Evolutionary conservation across 768 basidiomycete genomes (phyloP).

Genomic region (Amanita inopinata): DNA sequence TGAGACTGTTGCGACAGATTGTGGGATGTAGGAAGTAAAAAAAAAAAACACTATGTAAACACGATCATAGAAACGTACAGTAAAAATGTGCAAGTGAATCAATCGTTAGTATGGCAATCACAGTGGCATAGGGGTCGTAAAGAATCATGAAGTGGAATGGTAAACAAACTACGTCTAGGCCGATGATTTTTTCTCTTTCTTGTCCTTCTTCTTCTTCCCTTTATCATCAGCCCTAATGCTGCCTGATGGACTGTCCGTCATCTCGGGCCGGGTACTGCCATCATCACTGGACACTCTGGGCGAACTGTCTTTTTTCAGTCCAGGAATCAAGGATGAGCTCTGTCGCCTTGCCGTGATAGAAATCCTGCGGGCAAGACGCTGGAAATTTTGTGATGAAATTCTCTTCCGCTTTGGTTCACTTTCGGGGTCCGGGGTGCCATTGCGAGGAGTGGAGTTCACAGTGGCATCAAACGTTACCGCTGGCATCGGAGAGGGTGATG

Average conservation of each 20-base stretch:
- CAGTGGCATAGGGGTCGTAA: constrained; percentile 20
- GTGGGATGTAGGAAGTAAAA: too few species aligned
- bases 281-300: constrained; percentile 40
- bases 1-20: too few species aligned
- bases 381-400: constrained; percentile 81
- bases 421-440: constrained; percentile 64
- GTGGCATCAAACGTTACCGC: constrained; percentile 62
- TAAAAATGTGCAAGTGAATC: too few species aligned
- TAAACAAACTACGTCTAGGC: background rate
- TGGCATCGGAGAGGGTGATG: constrained; percentile 16
- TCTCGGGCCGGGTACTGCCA: constrained; percentile 28
- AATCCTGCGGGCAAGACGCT: constrained; percentile 65
- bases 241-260: constrained; percentile 45
- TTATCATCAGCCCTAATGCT: constrained; percentile 48
- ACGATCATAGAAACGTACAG: constrained; percentile 2
- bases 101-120: constrained; percentile 15
- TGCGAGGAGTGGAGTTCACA: constrained; percentile 51
- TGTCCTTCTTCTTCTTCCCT: constrained; percentile 50
- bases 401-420: constrained; percentile 72
- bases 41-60: too few species aligned
- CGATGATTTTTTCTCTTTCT: constrained; percentile 46
- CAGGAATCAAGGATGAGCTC: constrained; percentile 39
- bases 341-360: constrained; percentile 55
- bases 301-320: constrained; percentile 43
- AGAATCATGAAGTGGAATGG: constrained; percentile 8